Conservation (phyloP, 1,284 basidiomycete genomes). For the Trametes sp. region DNA sequence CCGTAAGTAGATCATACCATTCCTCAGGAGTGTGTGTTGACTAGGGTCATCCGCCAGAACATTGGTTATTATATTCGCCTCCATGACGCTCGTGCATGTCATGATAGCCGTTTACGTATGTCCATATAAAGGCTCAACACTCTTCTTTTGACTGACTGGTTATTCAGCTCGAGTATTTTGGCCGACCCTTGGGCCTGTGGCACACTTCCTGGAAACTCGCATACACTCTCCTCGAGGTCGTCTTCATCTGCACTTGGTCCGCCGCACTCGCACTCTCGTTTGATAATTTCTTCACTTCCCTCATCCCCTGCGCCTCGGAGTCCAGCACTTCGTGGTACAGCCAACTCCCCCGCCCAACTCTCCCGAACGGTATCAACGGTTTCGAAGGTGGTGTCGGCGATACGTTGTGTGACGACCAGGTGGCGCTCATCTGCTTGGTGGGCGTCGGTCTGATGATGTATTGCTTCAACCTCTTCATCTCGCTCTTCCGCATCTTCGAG, state of each 20-base stretch:
- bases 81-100: slow-evolving; percentile 86
- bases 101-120: slow-evolving; percentile 84
- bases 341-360: slow-evolving; percentile 57
- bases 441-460: slow-evolving; percentile 80
- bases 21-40: slow-evolving; percentile 13
- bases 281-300: slow-evolving; percentile 91
- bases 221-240: slow-evolving; percentile 82
- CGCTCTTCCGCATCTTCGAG: slow-evolving; percentile 87
- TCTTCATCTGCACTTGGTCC: slow-evolving; percentile 93
- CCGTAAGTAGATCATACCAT: slow-evolving; percentile 57
- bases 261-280: slow-evolving; percentile 88
- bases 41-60: slow-evolving; percentile 55
- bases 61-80: slow-evolving; percentile 87
- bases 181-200: slow-evolving; percentile 91
- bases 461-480: slow-evolving; percentile 83
- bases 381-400: slow-evolving; percentile 59
- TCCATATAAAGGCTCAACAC: too few relatives aligned
- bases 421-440: slow-evolving; percentile 78
- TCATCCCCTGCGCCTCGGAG: slow-evolving; percentile 74
- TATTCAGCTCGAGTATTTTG: slow-evolving; percentile 86
- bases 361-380: slow-evolving; percentile 47
- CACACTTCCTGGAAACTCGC: slow-evolving; percentile 82
- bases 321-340: slow-evolving; percentile 76
- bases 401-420: slow-evolving; percentile 72
- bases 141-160: neutral